Base-by-base conservation (phyloP, 2,329 filamentous ascomycete genomes). In the Sporothrix euskadiensis region DNA sequence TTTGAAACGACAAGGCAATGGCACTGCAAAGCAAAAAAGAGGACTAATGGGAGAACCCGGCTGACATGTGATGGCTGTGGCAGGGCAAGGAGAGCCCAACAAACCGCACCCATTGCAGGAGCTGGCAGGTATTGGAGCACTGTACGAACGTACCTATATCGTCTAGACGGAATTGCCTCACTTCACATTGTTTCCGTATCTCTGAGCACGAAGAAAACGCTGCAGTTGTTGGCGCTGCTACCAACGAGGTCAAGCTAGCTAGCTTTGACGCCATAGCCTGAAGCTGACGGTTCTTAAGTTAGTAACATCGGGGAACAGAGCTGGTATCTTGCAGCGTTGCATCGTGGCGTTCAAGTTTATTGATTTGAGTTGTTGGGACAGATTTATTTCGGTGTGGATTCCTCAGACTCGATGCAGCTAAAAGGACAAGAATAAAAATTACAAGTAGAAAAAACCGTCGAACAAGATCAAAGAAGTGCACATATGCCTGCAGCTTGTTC, bases 31-130 rank as follows among this genome's bases (percentile, higher is more conserved):
- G 26, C 26, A 35, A 68, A 44, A 26, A 16, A 10, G 66, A 30
- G 26, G 32, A 63, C 35, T 44, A 44, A 44, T 26, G 16, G n/a
- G 59, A 63, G 59, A 41, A 5, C 22, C 14, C 35, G 35, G 9
- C 47, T 69, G 47, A 54, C 66, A 69, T 69, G 66, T 69, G 66
- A 69, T 65, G 19, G 59, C 35, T 44, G 19, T n/a, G 39, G 30
- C 22, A 35, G 35, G 35, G 35, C 35, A 5, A 35, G 35, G 35
- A 35, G 35, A 35, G 35, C 35, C 35, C 35, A 8, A 35, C 35
- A 35, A 35, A 35, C 35, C 8, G 8, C 35, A 8, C 35, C 35
- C 35, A 35, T 35, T 8, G 35, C 35, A 8, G 8, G 4, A 35
- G 35, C 35, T 35, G 5, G 8, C 35, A 35, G 35, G 35, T 35